Conservation (phyloP, 139 green algal species). For the Prasinococcaceae sp. region DNA sequence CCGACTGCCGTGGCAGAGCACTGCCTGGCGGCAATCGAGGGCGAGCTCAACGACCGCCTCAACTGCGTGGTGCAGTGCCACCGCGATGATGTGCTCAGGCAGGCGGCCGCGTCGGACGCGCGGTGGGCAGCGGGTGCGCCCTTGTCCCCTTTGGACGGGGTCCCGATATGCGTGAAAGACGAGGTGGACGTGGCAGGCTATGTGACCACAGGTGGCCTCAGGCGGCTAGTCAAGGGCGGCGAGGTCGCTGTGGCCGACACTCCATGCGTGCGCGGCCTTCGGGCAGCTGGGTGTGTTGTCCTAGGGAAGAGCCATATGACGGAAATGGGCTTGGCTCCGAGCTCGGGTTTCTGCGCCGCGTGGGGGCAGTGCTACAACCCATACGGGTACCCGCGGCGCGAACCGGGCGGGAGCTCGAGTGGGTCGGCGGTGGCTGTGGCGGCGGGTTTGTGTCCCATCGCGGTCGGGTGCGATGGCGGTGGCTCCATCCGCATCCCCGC, state of each 20-base stretch:
- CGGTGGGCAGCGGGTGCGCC: not conserved
- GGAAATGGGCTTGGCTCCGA: not conserved
- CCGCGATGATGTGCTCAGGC: not conserved
- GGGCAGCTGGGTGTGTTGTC: not conserved
- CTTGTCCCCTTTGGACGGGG: not conserved
- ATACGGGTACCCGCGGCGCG: not conserved
- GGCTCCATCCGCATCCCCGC: constrained; percentile 15
- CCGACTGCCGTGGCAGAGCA: not conserved
- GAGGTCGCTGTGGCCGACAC: not conserved
- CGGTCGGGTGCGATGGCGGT: constrained; percentile 7
- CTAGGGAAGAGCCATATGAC: constrained; percentile 9
- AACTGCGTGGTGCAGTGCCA: not conserved
- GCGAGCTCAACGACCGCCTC: not conserved
- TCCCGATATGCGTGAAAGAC: not conserved
- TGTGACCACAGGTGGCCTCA: not conserved
- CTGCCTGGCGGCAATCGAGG: not conserved
- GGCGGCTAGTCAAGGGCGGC: not conserved
- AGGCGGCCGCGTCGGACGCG: not conserved
- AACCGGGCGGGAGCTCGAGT: not conserved
- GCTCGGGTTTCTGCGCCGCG: not conserved
- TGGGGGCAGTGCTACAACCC: not conserved
- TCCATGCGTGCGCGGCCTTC: not conserved
- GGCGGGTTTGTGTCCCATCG: constrained; percentile 10
- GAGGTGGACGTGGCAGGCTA: not conserved
- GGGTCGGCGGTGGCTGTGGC: constrained; percentile 11